Conservation (phyloP, 176 grass and related monocot species). For the Aegilops tauschii region DNA sequence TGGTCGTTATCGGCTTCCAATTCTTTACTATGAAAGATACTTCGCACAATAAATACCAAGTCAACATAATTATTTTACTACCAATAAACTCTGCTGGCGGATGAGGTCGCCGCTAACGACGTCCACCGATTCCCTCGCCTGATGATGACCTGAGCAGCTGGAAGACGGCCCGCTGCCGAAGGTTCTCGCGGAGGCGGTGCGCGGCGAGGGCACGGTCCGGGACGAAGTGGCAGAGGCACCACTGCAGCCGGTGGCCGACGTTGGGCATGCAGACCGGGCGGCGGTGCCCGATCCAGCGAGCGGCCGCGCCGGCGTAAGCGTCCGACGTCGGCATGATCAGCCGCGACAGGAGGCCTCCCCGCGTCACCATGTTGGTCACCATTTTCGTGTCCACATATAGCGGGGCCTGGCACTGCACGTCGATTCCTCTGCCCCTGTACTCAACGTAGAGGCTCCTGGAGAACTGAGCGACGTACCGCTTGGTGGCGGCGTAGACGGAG, state of each 20-base stretch:
- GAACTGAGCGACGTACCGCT: background rate
- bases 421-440: background rate
- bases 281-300: background rate
- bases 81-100: no score
- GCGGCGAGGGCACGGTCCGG: background rate
- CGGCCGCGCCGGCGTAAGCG: background rate
- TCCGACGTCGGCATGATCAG: background rate
- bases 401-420: background rate
- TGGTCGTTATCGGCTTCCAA: no score
- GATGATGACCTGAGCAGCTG: background rate
- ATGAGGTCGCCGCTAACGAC: no score
- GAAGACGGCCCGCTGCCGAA: background rate
- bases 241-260: background rate
- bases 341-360: background rate
- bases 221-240: background rate
- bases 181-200: background rate
- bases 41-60: no score
- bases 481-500: background rate
- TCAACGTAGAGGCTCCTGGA: background rate
- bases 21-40: no score
- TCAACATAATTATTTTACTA: no score
- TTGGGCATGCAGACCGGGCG: background rate
- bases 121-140: no score
- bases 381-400: background rate
- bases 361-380: background rate